Percentiles rank a stretch among this genome's conserved stretches.
Conservation (phyloP, 2,329 filamentous ascomycete genomes). For the Clonostachys rosea region DNA sequence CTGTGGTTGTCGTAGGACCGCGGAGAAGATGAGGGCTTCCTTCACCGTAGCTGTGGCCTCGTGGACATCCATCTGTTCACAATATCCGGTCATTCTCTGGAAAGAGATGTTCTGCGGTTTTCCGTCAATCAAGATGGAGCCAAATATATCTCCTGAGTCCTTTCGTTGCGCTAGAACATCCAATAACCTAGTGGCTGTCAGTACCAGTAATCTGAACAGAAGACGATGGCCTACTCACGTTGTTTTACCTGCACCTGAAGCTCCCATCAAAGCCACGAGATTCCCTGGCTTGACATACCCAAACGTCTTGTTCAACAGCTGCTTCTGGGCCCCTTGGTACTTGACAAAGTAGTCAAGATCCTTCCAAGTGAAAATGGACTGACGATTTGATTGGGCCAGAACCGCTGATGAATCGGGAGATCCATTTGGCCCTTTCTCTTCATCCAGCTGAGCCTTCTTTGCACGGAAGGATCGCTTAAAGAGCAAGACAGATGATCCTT, state of each 20-base stretch:
- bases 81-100: slow-evolving; percentile 63
- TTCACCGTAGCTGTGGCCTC: slow-evolving; percentile 61
- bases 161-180: slow-evolving; percentile 66
- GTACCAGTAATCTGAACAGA: not conserved
- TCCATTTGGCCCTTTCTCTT: slow-evolving; percentile 4
- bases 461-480: slow-evolving; percentile 1
- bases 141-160: slow-evolving; percentile 50
- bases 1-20: slow-evolving; percentile 56
- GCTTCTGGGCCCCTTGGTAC: slow-evolving; percentile 49
- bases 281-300: slow-evolving; percentile 76
- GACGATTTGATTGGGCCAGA: slow-evolving; percentile 34
- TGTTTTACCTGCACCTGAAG: slow-evolving; percentile 77
- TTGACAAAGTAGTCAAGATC: slow-evolving; percentile 69
- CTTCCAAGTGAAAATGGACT: slow-evolving; percentile 66
- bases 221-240: slow-evolving; percentile 32
- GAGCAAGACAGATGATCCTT: slow-evolving; percentile 1
- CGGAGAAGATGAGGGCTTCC: slow-evolving; percentile 65
- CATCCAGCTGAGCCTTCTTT: slow-evolving; percentile 29
- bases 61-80: slow-evolving; percentile 66
- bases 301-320: slow-evolving; percentile 58
- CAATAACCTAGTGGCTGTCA: slow-evolving; percentile 30
- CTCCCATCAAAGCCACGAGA: slow-evolving; percentile 78
- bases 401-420: not conserved
- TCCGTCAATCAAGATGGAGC: slow-evolving; percentile 48
- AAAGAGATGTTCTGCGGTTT: slow-evolving; percentile 54